Percentiles rank a stretch among this genome's conserved stretches.
Conservation (phyloP, 192 early-diverging fungal species). For the Linnemannia hyalina region DNA sequence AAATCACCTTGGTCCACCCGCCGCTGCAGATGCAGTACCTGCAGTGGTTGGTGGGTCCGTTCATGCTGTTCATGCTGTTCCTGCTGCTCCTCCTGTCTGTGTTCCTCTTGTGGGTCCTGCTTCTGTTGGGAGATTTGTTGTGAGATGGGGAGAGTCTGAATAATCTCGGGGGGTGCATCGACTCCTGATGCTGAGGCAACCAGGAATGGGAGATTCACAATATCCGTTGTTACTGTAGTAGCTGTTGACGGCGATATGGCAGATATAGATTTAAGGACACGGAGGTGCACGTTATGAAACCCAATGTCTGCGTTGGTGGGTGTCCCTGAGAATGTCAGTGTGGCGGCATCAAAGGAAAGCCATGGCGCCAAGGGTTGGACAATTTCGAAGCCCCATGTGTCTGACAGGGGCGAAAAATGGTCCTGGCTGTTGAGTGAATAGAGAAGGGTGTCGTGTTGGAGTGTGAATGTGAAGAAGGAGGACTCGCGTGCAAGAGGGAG, state of each 20-base stretch:
- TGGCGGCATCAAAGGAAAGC: constrained; percentile 5
- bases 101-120: neutral
- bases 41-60: neutral
- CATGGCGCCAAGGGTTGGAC: neutral
- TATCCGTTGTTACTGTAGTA: neutral
- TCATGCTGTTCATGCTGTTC: neutral
- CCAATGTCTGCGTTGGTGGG: constrained; percentile 6
- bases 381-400: neutral
- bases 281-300: constrained; percentile 1
- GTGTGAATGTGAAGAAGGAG: neutral
- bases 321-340: constrained; percentile 12
- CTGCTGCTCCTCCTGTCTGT: neutral
- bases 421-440: neutral
- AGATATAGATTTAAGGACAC: neutral
- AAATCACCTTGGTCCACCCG: neutral
- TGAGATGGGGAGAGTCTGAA: neutral
- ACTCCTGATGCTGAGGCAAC: neutral
- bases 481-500: neutral
- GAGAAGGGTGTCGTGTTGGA: neutral
- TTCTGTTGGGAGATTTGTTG: neutral
- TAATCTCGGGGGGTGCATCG: constrained; percentile 7
- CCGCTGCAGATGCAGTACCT: neutral
- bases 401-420: neutral
- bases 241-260: neutral
- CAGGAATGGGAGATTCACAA: neutral